These are phyloP conservation scores for Vigna nakashimae DNA, from an alignment of 306 rosid genomes.

Conservation along the genomic window DNA sequence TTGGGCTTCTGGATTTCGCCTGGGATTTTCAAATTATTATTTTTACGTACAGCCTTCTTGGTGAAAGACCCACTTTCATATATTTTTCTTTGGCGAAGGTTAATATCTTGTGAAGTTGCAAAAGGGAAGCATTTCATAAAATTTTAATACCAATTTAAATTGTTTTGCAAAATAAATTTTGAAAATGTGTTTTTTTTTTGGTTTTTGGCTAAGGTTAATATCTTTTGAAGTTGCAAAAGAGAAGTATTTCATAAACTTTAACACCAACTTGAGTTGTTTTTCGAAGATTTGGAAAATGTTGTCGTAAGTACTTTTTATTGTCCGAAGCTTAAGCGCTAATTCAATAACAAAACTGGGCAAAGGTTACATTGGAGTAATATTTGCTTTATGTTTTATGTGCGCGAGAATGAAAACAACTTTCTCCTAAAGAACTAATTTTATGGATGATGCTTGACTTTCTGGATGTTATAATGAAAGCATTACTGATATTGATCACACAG, in stretches of 20 bases:
- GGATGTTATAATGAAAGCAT: conserved; percentile 69
- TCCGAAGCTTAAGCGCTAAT: conserved; percentile 9
- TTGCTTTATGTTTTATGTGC: neutral
- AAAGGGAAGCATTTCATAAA: neutral
- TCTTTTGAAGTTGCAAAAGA: too few species aligned
- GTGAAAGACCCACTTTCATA: conserved; percentile 2
- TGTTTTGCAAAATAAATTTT: neutral
- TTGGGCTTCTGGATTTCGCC: neutral
- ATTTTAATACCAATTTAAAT: neutral
- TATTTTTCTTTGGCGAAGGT: neutral
- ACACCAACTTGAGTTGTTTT: too few species aligned
- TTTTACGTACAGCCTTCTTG: neutral
- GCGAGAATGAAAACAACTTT: conserved; percentile 51
- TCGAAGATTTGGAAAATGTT: neutral
- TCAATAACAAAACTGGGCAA: neutral
- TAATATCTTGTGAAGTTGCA: neutral
- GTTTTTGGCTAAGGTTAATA: too few species aligned
- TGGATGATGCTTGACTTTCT: conserved; percentile 60
- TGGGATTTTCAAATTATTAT: neutral
- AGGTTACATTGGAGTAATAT: neutral
- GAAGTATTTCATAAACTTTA: too few species aligned
- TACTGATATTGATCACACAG: conserved; percentile 60
- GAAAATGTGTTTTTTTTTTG: neutral
- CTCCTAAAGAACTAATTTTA: conserved; percentile 51
- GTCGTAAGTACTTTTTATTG: neutral